Conservation (phyloP, 495 filamentous ascomycete genomes). For the Annulohypoxylon bovei region DNA sequence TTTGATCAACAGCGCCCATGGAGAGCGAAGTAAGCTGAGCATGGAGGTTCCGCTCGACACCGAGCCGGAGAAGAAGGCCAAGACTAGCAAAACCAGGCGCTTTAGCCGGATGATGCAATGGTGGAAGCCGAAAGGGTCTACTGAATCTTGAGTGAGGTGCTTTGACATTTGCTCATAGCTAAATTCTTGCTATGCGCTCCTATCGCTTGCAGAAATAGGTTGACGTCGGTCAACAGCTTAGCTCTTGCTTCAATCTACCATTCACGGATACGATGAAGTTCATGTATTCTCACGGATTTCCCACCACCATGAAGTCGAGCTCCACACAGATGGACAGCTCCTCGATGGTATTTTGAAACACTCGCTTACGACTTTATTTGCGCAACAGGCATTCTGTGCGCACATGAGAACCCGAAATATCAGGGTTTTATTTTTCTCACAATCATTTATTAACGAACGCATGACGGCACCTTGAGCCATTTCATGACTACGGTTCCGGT, state of each 20-base stretch:
- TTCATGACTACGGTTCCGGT: conserved; percentile 40
- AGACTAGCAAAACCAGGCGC: conserved; percentile 75
- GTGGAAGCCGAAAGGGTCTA: conserved; percentile 69
- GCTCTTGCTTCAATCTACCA: neutral
- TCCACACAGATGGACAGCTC: conserved; percentile 18
- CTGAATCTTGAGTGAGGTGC: conserved; percentile 26
- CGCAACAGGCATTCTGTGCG: conserved; percentile 28
- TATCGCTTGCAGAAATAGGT: neutral
- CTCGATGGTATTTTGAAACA: conserved; percentile 28
- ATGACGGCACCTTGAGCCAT: conserved; percentile 47
- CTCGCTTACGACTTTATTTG: conserved; percentile 34
- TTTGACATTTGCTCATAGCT: neutral
- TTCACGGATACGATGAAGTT: conserved; percentile 32
- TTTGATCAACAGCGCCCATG: conserved; percentile 79
- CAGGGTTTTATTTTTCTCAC: conserved; percentile 26
- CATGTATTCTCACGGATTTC: conserved; percentile 39
- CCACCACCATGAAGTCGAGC: conserved; percentile 25
- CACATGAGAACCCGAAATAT: conserved; percentile 33
- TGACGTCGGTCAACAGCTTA: neutral
- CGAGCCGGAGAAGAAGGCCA: conserved; percentile 69
- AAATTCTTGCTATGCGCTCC: neutral
- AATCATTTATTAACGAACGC: conserved; percentile 50
- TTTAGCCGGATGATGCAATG: conserved; percentile 86
- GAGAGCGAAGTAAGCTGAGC: conserved; percentile 81
- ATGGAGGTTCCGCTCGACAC: conserved; percentile 70